phyloP scores from a whole-genome alignment of 176 grass and related monocot genomes.

The Musa itinerans region DNA sequence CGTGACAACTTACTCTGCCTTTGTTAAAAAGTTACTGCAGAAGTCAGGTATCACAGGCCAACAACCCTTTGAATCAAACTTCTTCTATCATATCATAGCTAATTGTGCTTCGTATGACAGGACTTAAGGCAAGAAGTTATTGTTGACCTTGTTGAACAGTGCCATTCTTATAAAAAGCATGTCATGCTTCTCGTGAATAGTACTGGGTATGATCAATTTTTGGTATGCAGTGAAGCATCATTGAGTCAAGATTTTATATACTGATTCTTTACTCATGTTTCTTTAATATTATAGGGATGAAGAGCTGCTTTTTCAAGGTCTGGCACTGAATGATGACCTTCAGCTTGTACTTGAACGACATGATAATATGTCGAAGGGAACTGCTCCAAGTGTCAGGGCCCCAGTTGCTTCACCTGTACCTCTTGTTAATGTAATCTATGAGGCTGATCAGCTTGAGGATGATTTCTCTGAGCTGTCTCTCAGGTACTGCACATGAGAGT shows the following conservation, averaged over 20 bases:
- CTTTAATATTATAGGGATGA: conserved; percentile 60
- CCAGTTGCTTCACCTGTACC: background rate
- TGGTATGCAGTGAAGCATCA: background rate
- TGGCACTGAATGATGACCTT: conserved; percentile 86
- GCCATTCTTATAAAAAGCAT: conserved; percentile 65
- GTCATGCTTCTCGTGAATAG: conserved; percentile 78
- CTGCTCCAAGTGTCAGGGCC: conserved; percentile 5
- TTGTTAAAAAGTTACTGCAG: background rate
- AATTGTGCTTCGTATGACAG: conserved; percentile 38
- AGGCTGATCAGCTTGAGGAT: conserved; percentile 27
- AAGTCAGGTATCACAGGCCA: background rate
- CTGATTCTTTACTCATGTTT: background rate
- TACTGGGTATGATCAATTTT: conserved; percentile 43
- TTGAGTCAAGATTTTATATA: background rate
- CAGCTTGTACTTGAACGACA: conserved; percentile 85
- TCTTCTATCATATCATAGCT: conserved; percentile 1
- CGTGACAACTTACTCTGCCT: background rate
- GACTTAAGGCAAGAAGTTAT: conserved; percentile 83
- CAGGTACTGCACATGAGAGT: conserved; percentile 11
- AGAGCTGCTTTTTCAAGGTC: conserved; percentile 69
- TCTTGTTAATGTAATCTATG: conserved; percentile 16
- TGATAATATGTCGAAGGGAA: conserved; percentile 61
- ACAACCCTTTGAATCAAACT: background rate
- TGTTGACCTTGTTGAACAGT: conserved; percentile 88
- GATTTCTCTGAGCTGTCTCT: conserved; percentile 20